Base-by-base conservation (phyloP, 768 basidiomycete genomes). In the Phylloporus scabripes region DNA sequence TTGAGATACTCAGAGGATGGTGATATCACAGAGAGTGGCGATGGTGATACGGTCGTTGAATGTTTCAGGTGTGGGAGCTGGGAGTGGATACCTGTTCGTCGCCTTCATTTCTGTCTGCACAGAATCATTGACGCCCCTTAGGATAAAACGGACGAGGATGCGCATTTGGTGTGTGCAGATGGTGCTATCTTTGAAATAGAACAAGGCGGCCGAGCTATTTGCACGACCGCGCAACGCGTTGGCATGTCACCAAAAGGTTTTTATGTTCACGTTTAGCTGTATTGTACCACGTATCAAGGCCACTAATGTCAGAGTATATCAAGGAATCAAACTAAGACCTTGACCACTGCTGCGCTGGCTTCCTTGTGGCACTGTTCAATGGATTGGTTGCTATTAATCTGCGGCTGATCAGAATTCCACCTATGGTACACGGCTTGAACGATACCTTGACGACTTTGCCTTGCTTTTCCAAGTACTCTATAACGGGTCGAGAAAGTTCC, bases 401-500 rank as follows among this genome's bases (percentile, higher is more conserved):
- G 57, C 7, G 34, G 42, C 34, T 40, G 15, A 29, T 49, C n/a
- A 52, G 41, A 2, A 44, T n/a, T n/a, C 20, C 3, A 14, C 9
- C n/a, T 24, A 21, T 34, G 23, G 23, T 32, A 34, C 42, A 45
- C 6, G 20, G 12, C 18, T 18, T 17, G 11, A 32, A 37, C 9
- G 20, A 49, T 58, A 93, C 93, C 75, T 91, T 80, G 29, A 83
- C 81, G 11, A 96, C 88, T 66, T 90, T 93, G 56, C 70, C 73
- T 42, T 74, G 66, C 40, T 70, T 63, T 45, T 73, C 66, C 65
- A 95, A 94, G 67, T 93, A 77, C 40, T 92, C 73, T 48, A 99
- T 90, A 44, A 99, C 95, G 7, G 96, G 95, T 87, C 91, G 92
- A 6, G 86, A 89, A 47, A 89, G 84, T 42, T 83, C 80, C 51